Evolutionary conservation across 1,139 yeast species (phyloP).

Genomic region (Geotrichum carabidarum): DNA sequence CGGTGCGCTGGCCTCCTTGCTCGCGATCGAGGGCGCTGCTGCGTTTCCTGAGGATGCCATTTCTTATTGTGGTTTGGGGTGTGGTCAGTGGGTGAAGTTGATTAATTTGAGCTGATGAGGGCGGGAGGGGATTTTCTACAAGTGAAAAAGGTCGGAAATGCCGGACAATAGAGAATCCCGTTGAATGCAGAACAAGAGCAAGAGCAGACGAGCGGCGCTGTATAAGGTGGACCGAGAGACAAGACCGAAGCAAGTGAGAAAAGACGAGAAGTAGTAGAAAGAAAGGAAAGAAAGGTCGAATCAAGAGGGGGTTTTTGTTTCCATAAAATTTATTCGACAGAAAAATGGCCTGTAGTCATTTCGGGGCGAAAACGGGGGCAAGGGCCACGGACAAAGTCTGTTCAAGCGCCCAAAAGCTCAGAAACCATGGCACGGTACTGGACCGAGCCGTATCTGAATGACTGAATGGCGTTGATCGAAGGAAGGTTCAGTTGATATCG

Average conservation of each 20-base stretch:
- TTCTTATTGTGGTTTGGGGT: not conserved
- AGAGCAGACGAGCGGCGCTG: no score
- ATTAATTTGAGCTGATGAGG: no score
- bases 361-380: conserved; percentile 4
- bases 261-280: not conserved
- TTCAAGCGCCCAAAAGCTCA: no score
- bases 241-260: not conserved
- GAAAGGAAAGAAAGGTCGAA: not conserved
- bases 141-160: not conserved
- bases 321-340: no score
- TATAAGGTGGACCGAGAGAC: no score
- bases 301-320: not conserved
- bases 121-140: not conserved
- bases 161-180: not conserved
- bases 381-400: not conserved
- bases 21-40: not conserved
- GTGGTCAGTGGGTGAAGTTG: not conserved
- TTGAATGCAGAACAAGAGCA: not conserved
- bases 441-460: no score
- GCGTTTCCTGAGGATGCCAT: no score
- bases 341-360: not conserved
- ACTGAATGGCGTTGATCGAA: no score
- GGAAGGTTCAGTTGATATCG: no score
- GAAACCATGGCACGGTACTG: no score
- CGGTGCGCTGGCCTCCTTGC: not conserved